Base-by-base conservation (phyloP, 805 yeast genomes). In the Saccharomycopsis lassenensis region DNA sequence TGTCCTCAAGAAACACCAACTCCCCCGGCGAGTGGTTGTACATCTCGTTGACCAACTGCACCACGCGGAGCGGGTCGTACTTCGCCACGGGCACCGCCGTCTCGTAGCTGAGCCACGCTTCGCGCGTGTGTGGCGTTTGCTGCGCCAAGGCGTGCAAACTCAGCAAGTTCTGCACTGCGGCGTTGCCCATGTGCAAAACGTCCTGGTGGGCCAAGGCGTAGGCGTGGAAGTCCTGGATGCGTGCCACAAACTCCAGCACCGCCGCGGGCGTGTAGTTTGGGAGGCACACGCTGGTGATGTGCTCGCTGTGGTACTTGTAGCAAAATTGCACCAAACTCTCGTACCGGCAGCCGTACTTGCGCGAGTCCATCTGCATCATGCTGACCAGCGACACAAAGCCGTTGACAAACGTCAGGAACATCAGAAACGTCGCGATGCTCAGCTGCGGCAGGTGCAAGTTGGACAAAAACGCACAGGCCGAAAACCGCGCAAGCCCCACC, bases 241-340 rank as follows among this genome's bases (percentile, higher is more conserved):
- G n/a, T n/a, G n/a, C n/a, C n/a, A n/a, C n/a, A n/a, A n/a, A n/a
- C n/a, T n/a, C n/a, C n/a, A n/a, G n/a, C n/a, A n/a, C n/a, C n/a
- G n/a, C n/a, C n/a, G n/a, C n/a, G n/a, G n/a, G n/a, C 10, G 24
- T 16, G 33, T 36, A 36, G 16, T 18, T 25, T 3, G 40, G 40
- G 11, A 36, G 24, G 18, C 23, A 23, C 4, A 36, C n/a, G 14
- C 31, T 15, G 21, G 30, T 31, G 3, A 36, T 22, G 18, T 29
- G 14, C 20, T 29, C 8, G 19, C 19, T 29, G 19, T 29, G 31
- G 15, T 7, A 29, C n/a, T n/a, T n/a, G n/a, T n/a, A n/a, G n/a
- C n/a, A n/a, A n/a, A n/a, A n/a, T n/a, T n/a, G n/a, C 10, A 7
- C 8, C 5, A n/a, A 6, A 14, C 31, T 10, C 15, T 22, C 14